Percentiles rank a stretch among this genome's conserved stretches.
These are phyloP conservation scores for Lanzia echinophila DNA, from an alignment of 2,329 filamentous ascomycete genomes.

Conservation along the genomic window DNA sequence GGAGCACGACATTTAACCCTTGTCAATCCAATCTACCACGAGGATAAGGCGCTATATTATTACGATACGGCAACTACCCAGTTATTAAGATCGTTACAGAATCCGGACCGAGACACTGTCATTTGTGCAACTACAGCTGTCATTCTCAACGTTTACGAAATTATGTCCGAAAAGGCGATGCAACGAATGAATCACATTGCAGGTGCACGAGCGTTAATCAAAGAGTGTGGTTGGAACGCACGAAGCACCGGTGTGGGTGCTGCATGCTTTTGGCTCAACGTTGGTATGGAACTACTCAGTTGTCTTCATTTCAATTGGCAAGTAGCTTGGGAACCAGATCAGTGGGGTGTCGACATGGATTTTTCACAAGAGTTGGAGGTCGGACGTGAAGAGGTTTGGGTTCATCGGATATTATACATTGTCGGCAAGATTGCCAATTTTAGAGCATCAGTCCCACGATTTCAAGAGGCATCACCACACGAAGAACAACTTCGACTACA, in stretches of 20 bases:
- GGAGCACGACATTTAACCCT: slow-evolving; percentile 75
- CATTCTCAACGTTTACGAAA: slow-evolving; percentile 85
- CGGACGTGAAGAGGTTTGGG: slow-evolving; percentile 76
- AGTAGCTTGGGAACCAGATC: slow-evolving; percentile 81
- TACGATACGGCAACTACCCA: slow-evolving; percentile 81
- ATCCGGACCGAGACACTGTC: slow-evolving; percentile 75
- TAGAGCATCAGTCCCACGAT: slow-evolving; percentile 59
- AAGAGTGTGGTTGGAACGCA: slow-evolving; percentile 85
- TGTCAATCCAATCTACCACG: slow-evolving; percentile 61
- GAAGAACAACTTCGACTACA: slow-evolving; percentile 59
- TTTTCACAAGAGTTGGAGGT: slow-evolving; percentile 51
- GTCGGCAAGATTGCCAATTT: slow-evolving; percentile 85
- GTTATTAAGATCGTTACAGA: slow-evolving; percentile 69
- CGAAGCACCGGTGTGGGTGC: slow-evolving; percentile 70
- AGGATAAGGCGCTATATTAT: slow-evolving; percentile 73
- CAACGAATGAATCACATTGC: slow-evolving; percentile 87
- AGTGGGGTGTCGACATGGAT: slow-evolving; percentile 80
- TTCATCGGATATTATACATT: slow-evolving; percentile 82
- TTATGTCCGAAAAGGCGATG: slow-evolving; percentile 75
- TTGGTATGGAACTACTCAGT: slow-evolving; percentile 82
- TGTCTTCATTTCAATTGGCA: slow-evolving; percentile 85
- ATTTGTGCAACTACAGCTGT: slow-evolving; percentile 84
- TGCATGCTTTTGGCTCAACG: slow-evolving; percentile 92
- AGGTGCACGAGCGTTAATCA: slow-evolving; percentile 76
- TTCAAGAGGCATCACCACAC: slow-evolving; percentile 51